Percentiles rank a stretch among this genome's conserved stretches.
phyloP scores from a whole-genome alignment of 2,329 filamentous ascomycete genomes.

The Fusarium globosum region DNA sequence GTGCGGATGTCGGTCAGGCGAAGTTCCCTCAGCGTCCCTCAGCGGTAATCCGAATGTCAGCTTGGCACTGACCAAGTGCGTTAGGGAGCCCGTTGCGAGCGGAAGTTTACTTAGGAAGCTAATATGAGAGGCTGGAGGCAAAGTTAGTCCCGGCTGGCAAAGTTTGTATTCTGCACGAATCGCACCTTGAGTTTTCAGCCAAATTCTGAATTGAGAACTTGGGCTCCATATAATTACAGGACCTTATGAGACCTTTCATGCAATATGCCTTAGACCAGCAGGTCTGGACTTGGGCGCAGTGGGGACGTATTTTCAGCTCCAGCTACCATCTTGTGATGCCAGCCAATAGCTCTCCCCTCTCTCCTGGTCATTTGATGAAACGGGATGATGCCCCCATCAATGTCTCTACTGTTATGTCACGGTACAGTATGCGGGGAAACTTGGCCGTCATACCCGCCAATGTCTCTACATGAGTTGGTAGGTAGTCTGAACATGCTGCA shows the following conservation, averaged over 20 bases:
- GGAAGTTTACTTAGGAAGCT: not conserved
- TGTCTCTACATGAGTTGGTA: not conserved
- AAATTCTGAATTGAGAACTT: rapidly evolving
- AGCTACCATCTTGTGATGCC: rapidly evolving
- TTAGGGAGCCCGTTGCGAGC: slow-evolving; percentile 8
- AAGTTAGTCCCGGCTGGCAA: not conserved
- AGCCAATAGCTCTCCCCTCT: no score
- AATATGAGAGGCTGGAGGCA: not conserved
- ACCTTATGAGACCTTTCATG: no score
- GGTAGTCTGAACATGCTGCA: not conserved
- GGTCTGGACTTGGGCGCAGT: not conserved
- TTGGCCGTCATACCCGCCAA: not conserved
- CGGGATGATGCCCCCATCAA: rapidly evolving
- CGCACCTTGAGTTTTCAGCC: rapidly evolving
- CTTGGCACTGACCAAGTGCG: not conserved
- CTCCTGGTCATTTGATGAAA: not conserved
- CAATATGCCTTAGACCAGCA: not conserved
- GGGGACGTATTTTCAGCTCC: not conserved
- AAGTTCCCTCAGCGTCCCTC: no score
- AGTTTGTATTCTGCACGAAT: not conserved
- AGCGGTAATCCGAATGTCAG: not conserved
- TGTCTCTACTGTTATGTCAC: no score
- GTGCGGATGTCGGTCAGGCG: not conserved
- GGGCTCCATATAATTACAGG: not conserved
- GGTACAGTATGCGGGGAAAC: rapidly evolving